These are phyloP conservation scores for Spiromastix sp. DNA, from an alignment of 2,329 filamentous ascomycete species.

Conservation along the genomic window DNA sequence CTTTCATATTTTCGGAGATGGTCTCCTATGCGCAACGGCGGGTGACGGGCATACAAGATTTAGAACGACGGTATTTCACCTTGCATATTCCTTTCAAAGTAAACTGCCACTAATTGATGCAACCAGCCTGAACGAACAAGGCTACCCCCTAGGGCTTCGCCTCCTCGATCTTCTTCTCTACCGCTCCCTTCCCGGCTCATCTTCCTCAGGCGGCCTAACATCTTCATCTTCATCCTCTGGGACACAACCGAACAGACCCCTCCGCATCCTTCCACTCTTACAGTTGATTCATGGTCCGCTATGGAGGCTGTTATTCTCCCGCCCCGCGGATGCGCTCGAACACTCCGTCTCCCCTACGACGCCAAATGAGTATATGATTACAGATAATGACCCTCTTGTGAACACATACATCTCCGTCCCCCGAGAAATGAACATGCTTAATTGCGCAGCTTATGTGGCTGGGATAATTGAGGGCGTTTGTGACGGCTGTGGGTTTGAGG, in stretches of 20 bases:
- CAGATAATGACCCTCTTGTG: constrained; percentile 93
- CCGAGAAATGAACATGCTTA: constrained; percentile 90
- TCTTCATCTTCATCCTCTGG: constrained; percentile 58
- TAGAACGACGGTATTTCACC: constrained; percentile 67
- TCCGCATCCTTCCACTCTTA: constrained; percentile 79
- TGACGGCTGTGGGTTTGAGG: constrained; percentile 82
- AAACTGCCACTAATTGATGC: constrained; percentile 26
- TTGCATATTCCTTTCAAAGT: not conserved
- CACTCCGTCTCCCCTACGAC: constrained; percentile 72
- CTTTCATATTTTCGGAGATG: constrained; percentile 94
- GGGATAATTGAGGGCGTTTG: constrained; percentile 93
- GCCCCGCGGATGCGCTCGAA: constrained; percentile 85
- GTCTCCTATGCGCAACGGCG: constrained; percentile 85
- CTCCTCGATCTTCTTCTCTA: constrained; percentile 91
- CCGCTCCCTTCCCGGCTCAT: constrained; percentile 69
- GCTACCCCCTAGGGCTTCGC: constrained; percentile 86
- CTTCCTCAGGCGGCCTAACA: constrained; percentile 73
- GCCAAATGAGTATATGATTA: constrained; percentile 96
- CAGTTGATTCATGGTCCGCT: constrained; percentile 91
- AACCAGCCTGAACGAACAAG: constrained; percentile 83
- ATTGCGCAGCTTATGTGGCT: constrained; percentile 90
- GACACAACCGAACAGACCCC: constrained; percentile 59
- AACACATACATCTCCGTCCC: constrained; percentile 91
- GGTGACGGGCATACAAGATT: constrained; percentile 84
- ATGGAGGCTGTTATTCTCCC: constrained; percentile 85